phyloP scores from a whole-genome alignment of 495 filamentous ascomycete genomes.

The Hypoxylon fragiforme region DNA sequence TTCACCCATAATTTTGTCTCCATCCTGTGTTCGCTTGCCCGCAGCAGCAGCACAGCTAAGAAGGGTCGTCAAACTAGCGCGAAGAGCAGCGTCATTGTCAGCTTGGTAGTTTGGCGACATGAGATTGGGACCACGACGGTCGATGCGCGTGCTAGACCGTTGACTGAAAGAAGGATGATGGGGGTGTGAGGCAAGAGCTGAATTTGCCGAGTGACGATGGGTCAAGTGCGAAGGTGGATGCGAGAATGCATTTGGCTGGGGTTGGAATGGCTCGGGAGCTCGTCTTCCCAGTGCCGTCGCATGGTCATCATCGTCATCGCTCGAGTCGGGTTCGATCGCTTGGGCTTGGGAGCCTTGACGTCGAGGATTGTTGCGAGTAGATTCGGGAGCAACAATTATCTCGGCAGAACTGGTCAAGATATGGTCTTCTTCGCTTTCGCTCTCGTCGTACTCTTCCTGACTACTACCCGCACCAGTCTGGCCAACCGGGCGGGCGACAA shows the following conservation, averaged over 20 bases:
- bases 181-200: constrained; percentile 47
- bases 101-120: constrained; percentile 77
- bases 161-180: constrained; percentile 47
- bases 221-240: constrained; percentile 70
- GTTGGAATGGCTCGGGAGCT: constrained; percentile 66
- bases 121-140: constrained; percentile 59
- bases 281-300: constrained; percentile 75
- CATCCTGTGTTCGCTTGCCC: constrained; percentile 71
- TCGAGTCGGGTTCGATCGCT: constrained; percentile 58
- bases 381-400: constrained; percentile 53
- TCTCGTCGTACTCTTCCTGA: constrained; percentile 57
- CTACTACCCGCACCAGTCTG: constrained; percentile 63
- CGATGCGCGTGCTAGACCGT: constrained; percentile 45
- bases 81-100: constrained; percentile 90
- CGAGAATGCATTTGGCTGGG: constrained; percentile 87
- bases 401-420: constrained; percentile 86
- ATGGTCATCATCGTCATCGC: constrained; percentile 78
- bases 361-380: constrained; percentile 22
- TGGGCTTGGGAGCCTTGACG: constrained; percentile 28
- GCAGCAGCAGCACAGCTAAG: constrained; percentile 90
- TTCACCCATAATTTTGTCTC: constrained; percentile 39
- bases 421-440: constrained; percentile 80
- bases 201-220: constrained; percentile 53
- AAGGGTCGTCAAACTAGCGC: constrained; percentile 91
- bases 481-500: constrained; percentile 52